Evolutionary conservation across 305 asterid species (phyloP), one percentile per base, ranked within the genome.

Genomic region (Withania somnifera): DNA sequence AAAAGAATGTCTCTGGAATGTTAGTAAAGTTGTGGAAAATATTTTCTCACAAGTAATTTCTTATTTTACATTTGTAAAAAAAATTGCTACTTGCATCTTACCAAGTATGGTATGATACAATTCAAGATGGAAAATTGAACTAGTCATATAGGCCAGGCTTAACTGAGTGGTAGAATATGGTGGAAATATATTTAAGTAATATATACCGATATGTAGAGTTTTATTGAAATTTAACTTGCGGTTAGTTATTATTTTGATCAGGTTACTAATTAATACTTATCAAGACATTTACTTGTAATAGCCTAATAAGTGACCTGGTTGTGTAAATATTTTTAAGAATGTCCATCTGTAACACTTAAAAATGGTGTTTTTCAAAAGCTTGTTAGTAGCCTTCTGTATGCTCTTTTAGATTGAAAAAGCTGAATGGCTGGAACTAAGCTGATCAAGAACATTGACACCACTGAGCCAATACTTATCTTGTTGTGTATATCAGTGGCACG

Each of bases 401-500:
- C 57, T 84, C 67, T 36, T 73, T 45, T 26, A 57, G 1, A 20
- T 83, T 19, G 56, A 69, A 69, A 69, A 56, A 69, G 7, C 56
- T 11, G 78, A 69, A 8, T 69, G 77, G 56, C 36, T 69, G 36
- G 56, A 13, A 69, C 78, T 69, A 13, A 42, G 56, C 78, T 69
- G 22, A 22, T 69, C 13, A 40, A 42, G 36, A 42, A 42, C 56
- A 69, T 69, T 42, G 53, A 42, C 14, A 67, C n/a, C 77, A 5
- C 17, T 53, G 80, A 60, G 9, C 56, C 57, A 60, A 79, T 83
- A 82, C 38, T 77, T 57, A 6, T 63, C 50, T 83, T 50, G 9
- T 52, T 8, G 83, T 24, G 58, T 66, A 81, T 71, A 58, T 81
- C 61, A 94, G 97, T 94, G 89, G 98, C 98, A 36, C 88, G 97